phyloP scores from a whole-genome alignment of 345 rosid genomes.

The Moricandia moricandioides region DNA sequence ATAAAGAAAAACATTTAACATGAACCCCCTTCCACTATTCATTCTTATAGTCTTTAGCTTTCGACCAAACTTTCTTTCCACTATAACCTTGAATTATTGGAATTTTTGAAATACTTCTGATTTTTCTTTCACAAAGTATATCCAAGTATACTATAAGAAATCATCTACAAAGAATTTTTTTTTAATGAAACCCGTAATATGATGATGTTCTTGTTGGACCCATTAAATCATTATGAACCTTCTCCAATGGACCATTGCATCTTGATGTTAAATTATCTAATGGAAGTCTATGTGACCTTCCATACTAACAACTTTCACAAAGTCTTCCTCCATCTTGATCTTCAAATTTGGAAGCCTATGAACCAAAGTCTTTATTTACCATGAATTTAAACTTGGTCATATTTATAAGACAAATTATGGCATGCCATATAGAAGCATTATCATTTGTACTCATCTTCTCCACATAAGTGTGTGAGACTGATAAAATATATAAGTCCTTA shows the following conservation, averaged over 20 bases:
- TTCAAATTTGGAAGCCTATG: conserved; percentile 7
- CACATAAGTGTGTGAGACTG: neutral
- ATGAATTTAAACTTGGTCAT: neutral
- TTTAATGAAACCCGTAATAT: neutral
- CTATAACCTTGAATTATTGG: no score
- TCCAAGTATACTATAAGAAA: no score
- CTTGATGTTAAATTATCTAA: conserved; percentile 4
- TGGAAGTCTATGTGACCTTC: conserved; percentile 9
- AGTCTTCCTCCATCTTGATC: neutral
- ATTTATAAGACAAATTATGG: neutral
- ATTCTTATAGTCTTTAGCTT: no score
- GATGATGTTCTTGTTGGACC: neutral
- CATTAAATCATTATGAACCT: neutral
- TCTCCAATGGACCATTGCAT: neutral
- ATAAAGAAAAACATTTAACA: no score
- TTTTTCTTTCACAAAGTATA: no score
- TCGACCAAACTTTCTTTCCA: no score
- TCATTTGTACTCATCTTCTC: neutral
- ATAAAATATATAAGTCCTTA: conserved; percentile 13
- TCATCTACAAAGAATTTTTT: no score
- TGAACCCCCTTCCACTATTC: no score
- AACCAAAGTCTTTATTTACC: neutral
- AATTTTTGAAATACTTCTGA: no score
- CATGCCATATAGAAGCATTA: neutral
- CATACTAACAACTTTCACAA: conserved; percentile 27